A percentile compares a stretch with the other conserved stretches of the same genome.
Conservation (phyloP, 495 filamentous ascomycete species). For the Astrothelium subdiscretum region DNA sequence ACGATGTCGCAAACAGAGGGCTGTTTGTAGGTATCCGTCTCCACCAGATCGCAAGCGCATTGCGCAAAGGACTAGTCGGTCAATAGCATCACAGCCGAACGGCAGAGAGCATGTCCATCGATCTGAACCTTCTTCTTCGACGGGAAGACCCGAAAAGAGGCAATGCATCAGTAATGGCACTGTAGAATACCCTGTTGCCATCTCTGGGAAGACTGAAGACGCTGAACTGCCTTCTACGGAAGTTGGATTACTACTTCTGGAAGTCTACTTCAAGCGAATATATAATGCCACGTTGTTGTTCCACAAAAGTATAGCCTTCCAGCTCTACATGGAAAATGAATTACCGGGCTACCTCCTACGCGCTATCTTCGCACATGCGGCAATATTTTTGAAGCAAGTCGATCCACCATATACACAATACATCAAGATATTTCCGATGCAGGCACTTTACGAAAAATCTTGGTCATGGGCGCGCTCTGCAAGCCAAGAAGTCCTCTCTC, state of each 20-base stretch:
- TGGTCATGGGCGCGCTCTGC: constrained; percentile 5
- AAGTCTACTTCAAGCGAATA: constrained; percentile 5
- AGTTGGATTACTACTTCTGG: constrained; percentile 1
- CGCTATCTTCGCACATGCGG: constrained; percentile 6
- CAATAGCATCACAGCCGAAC: constrained; percentile 1
- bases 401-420: not conserved
- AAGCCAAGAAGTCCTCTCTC: constrained; percentile 3
- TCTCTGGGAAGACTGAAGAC: not conserved
- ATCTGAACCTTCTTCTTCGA: not conserved
- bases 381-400: constrained; percentile 4
- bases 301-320: constrained; percentile 4
- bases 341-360: constrained; percentile 4
- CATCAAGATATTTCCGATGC: constrained; percentile 2
- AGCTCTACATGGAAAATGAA: not conserved
- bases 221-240: constrained; percentile 5
- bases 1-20: constrained; percentile 3
- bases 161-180: not conserved
- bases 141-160: not conserved
- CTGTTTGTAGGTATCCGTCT: constrained; percentile 1
- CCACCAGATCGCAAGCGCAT: constrained; percentile 5
- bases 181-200: not conserved
- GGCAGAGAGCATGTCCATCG: constrained; percentile 2
- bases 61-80: constrained; percentile 1
- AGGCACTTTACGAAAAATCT: constrained; percentile 4
- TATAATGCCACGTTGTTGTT: constrained; percentile 4